phyloP scores from a whole-genome alignment of 768 basidiomycete species.

The Mycena filopes region DNA sequence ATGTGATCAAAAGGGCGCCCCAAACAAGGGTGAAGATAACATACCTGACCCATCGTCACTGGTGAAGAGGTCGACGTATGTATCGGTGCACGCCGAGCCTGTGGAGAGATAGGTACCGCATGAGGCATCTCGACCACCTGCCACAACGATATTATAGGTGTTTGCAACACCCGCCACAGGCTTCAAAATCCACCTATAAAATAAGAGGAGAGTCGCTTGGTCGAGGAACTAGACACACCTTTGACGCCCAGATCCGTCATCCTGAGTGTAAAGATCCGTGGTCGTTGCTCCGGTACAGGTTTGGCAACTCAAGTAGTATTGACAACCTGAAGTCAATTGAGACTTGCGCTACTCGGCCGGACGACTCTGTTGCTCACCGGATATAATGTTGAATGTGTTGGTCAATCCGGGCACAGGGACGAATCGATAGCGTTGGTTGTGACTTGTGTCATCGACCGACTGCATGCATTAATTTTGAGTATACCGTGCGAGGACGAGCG shows the following conservation, averaged over 20 bases:
- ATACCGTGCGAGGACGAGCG: background rate
- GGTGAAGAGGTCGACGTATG: slow-evolving; percentile 26
- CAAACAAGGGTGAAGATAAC: background rate
- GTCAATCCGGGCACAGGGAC: slow-evolving; percentile 25
- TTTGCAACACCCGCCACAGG: slow-evolving; percentile 26
- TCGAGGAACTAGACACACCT: background rate
- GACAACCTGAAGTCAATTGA: slow-evolving; percentile 13
- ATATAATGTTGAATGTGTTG: slow-evolving; percentile 30
- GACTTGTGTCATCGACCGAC: slow-evolving; percentile 20
- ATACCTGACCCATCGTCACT: slow-evolving; percentile 29
- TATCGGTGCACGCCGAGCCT: slow-evolving; percentile 21
- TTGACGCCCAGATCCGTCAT: slow-evolving; percentile 30
- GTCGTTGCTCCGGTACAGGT: slow-evolving; percentile 7
- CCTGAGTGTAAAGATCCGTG: slow-evolving; percentile 19
- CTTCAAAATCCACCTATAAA: slow-evolving; percentile 23
- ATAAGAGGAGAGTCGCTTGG: background rate
- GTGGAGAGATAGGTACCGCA: slow-evolving; percentile 30
- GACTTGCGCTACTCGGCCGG: background rate
- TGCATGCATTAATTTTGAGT: background rate
- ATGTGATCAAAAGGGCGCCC: background rate
- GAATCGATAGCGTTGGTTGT: slow-evolving; percentile 32
- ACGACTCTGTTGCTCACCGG: slow-evolving; percentile 3
- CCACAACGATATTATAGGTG: slow-evolving; percentile 24
- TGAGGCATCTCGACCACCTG: slow-evolving; percentile 22
- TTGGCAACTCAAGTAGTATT: slow-evolving; percentile 25